Conservation (phyloP, 768 basidiomycete genomes). For the Trametes cinnabarina region DNA sequence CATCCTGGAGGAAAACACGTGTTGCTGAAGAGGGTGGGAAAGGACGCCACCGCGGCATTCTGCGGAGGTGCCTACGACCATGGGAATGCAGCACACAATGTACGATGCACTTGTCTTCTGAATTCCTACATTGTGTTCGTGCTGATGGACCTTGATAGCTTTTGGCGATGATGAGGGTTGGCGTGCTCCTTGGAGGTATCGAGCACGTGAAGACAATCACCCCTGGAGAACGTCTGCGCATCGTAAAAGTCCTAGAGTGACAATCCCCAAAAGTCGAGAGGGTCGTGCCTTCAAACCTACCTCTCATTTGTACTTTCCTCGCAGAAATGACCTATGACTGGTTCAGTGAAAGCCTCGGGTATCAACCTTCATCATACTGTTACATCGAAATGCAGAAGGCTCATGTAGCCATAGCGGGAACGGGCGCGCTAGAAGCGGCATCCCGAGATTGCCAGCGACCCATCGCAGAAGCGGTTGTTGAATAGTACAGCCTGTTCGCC, state of each 20-base stretch:
- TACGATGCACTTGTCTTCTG: slow-evolving; percentile 32
- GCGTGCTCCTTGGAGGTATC: slow-evolving; percentile 62
- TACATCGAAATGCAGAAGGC: background rate
- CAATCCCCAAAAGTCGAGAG: too few relatives aligned
- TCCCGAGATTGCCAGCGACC: slow-evolving; percentile 3
- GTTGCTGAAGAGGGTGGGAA: slow-evolving; percentile 62
- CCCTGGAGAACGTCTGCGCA: slow-evolving; percentile 40
- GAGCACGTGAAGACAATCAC: slow-evolving; percentile 51
- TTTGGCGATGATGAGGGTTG: slow-evolving; percentile 76
- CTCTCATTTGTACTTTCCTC: too few relatives aligned
- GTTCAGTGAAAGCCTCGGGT: too few relatives aligned
- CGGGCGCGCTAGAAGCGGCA: background rate
- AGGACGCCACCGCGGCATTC: slow-evolving; percentile 82
- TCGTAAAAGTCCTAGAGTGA: slow-evolving; percentile 8
- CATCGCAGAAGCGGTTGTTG: slow-evolving; percentile 10
- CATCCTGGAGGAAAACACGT: slow-evolving; percentile 77
- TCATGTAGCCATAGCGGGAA: background rate
- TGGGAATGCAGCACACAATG: slow-evolving; percentile 80
- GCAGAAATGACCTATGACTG: too few relatives aligned
- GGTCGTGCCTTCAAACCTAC: too few relatives aligned
- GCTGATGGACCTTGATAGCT: slow-evolving; percentile 36
- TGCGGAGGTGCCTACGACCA: slow-evolving; percentile 84
- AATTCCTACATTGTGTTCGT: background rate
- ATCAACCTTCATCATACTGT: background rate
- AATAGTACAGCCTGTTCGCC: slow-evolving; percentile 81